Evolutionary conservation across 2,329 filamentous ascomycete genomes (phyloP), one percentile per base, ranked within the genome.

Genomic region (Epichloe sp.): DNA sequence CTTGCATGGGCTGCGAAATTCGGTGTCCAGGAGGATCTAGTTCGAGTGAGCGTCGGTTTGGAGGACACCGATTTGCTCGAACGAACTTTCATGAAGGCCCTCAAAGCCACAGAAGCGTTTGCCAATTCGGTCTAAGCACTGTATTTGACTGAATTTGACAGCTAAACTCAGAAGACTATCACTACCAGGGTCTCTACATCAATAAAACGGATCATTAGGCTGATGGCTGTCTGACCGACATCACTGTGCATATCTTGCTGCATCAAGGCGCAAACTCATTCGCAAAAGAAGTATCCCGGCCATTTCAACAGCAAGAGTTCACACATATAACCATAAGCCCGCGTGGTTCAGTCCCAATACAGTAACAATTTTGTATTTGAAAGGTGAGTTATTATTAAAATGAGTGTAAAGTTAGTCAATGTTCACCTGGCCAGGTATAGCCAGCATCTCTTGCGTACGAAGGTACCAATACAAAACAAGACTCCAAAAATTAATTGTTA

Each of bases 21-120:
- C 64, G 88, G 90, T 0, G 87, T 96, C 3, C 85, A 93, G 50
- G 79, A 80, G 1, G 79, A 88, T 63, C 68, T 98, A 51, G 77
- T 97, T 46, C 78, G 93, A 42, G 80, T 97, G 57, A 96, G 90
- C 61, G 86, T 97, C 49, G 93, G 93, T 0, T 68, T 98, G 48
- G 93, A 98, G 65, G 86, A 93, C 54, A 77, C 81, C 1, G 71
- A 74, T 23, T 77, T 82, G 53, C 67, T 97, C 59, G 74, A 77
- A 35, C 67, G 65, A 14, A 77, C 76, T 17, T 86, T 97, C 60
- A 68, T 75, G 53, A 72, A 65, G 47, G 91, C 91, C n/a, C 71
- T 97, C 54, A 72, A 77, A 51, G 83, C 79, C 4, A 77, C 76
- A 1, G 52, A 56, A 44, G 35, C 34, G 37, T 21, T 26, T 15